Base-by-base conservation (phyloP, 371 early-diverging fungal genomes). In the Mortierella sp. region DNA sequence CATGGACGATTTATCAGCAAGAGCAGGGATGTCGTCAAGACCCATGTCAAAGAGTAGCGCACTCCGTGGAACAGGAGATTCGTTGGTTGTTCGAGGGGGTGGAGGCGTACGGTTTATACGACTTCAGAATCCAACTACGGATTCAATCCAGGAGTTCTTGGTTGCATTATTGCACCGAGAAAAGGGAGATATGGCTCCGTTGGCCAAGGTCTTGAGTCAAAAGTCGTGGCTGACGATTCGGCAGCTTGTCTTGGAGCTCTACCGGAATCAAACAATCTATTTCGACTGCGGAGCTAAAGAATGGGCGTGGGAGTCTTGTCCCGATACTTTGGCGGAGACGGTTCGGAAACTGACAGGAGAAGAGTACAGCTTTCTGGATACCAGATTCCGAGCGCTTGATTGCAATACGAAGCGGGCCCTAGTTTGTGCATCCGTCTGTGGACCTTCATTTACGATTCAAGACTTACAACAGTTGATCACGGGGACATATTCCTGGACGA, bases 151-250 rank as follows among this genome's bases (percentile, higher is more conserved):
- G 57, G 72, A 68, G 33, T 77, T 77, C 32, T 43, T 77, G 62
- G 58, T 55, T 0, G 28, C 48, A 10, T 32, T 72, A 0, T 62
- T 77, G 3, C 77, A 77, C 47, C 55, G 76, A 1, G 66, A 75
- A 5, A 67, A 70, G 32, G 40, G 40, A 2, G 72, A 72, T 9
- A 69, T 71, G 10, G 50, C 41, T 1, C 48, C 81, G 0, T 57
- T 81, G 65, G 81, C 81, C 33, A 75, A 58, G 4, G 81, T 75
- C 3, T 63, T 81, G n/a, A 47, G 62, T 15, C 48, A 66, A 21
- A 81, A 75, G 63, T 64, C 76, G 0, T 81, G 81, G 81, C 22
- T 81, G 36, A 74, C 72, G 9, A 75, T 81, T 32, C 75, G 81
- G 19, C 76, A 81, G 21, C 66, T 81, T 9, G 76, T 72, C n/a